Percentiles rank a stretch among this genome's conserved stretches.
Conservation (phyloP, 2,329 filamentous ascomycete species). For the Aspergillus fischeri region DNA sequence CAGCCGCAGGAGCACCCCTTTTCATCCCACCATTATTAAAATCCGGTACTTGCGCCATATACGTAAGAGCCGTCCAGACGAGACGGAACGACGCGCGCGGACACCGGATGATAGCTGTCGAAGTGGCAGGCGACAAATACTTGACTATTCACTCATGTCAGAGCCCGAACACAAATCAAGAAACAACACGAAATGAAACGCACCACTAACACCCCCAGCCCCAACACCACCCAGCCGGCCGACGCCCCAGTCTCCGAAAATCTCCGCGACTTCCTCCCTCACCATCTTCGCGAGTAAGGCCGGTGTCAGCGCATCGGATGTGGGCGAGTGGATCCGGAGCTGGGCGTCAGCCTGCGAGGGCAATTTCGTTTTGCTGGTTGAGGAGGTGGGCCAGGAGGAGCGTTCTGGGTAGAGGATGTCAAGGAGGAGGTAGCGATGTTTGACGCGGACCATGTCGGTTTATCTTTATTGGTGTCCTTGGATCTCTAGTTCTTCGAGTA, state of each 20-base stretch:
- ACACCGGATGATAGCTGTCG: slow-evolving; percentile 85
- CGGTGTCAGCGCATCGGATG: slow-evolving; percentile 64
- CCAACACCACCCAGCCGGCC: slow-evolving; percentile 57
- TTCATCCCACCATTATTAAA: slow-evolving; percentile 39
- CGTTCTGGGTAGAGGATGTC: slow-evolving; percentile 79
- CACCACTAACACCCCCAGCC: slow-evolving; percentile 65
- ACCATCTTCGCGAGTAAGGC: slow-evolving; percentile 65
- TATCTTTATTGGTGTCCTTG: neutral
- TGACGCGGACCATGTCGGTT: slow-evolving; percentile 85
- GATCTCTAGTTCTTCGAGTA: neutral
- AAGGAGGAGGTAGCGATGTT: slow-evolving; percentile 92
- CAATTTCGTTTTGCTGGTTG: slow-evolving; percentile 18
- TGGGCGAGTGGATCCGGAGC: slow-evolving; percentile 75
- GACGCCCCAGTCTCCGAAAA: slow-evolving; percentile 87
- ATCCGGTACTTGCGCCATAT: slow-evolving; percentile 67
- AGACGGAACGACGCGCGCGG: slow-evolving; percentile 78
- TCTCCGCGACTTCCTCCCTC: slow-evolving; percentile 61
- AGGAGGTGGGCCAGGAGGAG: slow-evolving; percentile 35
- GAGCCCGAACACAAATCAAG: neutral
- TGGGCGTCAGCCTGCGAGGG: slow-evolving; percentile 49
- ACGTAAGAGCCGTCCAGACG: slow-evolving; percentile 84
- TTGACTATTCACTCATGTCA: slow-evolving; percentile 59
- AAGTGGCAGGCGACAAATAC: slow-evolving; percentile 88
- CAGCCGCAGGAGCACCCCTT: slow-evolving; percentile 15
- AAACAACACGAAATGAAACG: slow-evolving; percentile 9